Base-by-base conservation (phyloP, 2,329 filamentous ascomycete genomes). In the Penicillium sp. region DNA sequence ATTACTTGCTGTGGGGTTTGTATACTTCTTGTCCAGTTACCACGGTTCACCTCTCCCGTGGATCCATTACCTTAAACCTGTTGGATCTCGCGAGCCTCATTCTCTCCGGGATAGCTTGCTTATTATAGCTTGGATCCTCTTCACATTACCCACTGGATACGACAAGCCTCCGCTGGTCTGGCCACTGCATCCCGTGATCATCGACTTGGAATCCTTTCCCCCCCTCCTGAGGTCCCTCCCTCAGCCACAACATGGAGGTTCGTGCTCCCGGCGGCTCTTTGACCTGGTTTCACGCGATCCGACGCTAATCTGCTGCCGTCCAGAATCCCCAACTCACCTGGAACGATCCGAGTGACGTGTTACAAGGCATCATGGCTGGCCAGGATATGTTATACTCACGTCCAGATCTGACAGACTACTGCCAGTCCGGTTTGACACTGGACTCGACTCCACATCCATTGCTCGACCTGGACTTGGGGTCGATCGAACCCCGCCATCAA, bases 281-380 rank as follows among this genome's bases (percentile, higher is more conserved):
- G 3, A 16, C 49, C 38, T 8, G 35, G 10, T 25, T 14, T 52
- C 49, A 37, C 49, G 22, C 49, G 30, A 25, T 38, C 53, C 48
- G 25, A 37, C 28, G 37, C 43, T 56, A 46, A 55, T 22, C n/a
- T n/a, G 19, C 7, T 37, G 2, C 35, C 25, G 3, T n/a, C 30
- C 56, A 61, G 59, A 51, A 58, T 38, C 52, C 55, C 53, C 57
- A 65, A 19, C 42, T 61, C 49, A 58, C 53, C 54, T 74, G 72
- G 71, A 63, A 63, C 14, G 60, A 70, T 52, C 65, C 67, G 26
- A 62, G 56, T 52, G 72, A 76, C 63, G 62, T 73, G 45, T 72
- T 77, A 6, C 74, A 75, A 46, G 72, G 71, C 26, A 75, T 75
- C 57, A 71, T 73, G 71, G 67, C 57, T 45, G 45, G 56, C 14